Conservation (phyloP, 2,329 filamentous ascomycete species). For the Calonectria crousiana region DNA sequence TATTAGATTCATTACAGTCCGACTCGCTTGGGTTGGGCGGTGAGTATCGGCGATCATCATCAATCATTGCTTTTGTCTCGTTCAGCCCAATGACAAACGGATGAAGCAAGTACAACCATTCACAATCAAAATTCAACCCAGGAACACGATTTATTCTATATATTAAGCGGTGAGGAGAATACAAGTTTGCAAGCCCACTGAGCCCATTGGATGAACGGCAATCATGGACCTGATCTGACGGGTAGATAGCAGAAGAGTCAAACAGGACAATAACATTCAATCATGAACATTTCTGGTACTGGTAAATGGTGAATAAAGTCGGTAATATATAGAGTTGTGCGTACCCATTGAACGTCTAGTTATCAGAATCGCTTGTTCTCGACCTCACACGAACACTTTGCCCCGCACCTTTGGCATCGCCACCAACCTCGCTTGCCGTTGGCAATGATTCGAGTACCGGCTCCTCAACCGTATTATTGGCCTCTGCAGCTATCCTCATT, state of each 20-base stretch:
- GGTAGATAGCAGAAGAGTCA: background rate
- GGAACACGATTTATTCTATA: background rate
- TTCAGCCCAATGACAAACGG: background rate
- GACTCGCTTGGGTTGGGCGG: background rate
- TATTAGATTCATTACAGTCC: background rate
- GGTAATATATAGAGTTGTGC: background rate
- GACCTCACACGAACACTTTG: background rate
- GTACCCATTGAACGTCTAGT: background rate
- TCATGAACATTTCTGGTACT: background rate
- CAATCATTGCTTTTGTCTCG: background rate
- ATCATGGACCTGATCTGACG: background rate
- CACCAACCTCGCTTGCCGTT: background rate
- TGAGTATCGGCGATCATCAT: background rate
- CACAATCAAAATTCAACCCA: background rate
- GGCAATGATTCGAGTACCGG: background rate
- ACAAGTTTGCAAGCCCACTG: background rate
- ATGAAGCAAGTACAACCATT: background rate
- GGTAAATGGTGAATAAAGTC: background rate
- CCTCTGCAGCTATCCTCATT: conserved; percentile 23
- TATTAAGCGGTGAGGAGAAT: background rate
- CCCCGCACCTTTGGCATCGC: background rate
- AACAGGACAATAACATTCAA: background rate
- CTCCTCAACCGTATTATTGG: background rate
- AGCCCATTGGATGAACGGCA: background rate
- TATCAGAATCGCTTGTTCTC: conserved; percentile 3